Conservation (phyloP, 805 yeast species). For the Myxozyma monticola region DNA sequence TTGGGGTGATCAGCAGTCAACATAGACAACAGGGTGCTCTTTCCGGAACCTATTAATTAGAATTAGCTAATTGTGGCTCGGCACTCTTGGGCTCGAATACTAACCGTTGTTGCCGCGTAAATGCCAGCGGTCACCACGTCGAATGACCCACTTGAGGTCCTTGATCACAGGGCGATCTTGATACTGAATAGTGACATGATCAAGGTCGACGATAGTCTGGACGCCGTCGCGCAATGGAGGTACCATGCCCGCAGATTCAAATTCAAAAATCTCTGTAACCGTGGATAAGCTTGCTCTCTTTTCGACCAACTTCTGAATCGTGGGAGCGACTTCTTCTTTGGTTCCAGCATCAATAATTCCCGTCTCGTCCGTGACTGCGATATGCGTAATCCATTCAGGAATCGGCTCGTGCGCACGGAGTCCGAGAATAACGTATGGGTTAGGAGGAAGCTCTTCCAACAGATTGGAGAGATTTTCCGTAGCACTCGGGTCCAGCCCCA, state of each 20-base stretch:
- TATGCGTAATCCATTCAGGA: slow-evolving; percentile 78
- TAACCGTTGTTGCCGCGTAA: slow-evolving; percentile 80
- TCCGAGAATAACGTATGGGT: slow-evolving; percentile 68
- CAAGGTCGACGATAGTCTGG: slow-evolving; percentile 51
- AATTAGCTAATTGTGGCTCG: neutral
- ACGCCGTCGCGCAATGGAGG: slow-evolving; percentile 3
- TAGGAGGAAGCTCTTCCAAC: slow-evolving; percentile 46
- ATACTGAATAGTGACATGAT: slow-evolving; percentile 64
- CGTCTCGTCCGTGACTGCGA: slow-evolving; percentile 58
- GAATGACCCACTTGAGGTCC: slow-evolving; percentile 65
- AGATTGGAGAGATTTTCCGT: slow-evolving; percentile 58
- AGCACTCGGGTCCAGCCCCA: slow-evolving; percentile 84
- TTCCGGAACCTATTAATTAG: slow-evolving; percentile 54
- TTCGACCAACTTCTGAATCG: slow-evolving; percentile 30
- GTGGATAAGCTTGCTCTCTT: slow-evolving; percentile 13
- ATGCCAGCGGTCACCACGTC: slow-evolving; percentile 81
- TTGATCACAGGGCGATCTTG: slow-evolving; percentile 59
- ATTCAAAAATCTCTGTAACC: slow-evolving; percentile 11
- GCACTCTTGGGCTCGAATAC: neutral
- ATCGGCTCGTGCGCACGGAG: slow-evolving; percentile 70
- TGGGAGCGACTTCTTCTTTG: slow-evolving; percentile 34
- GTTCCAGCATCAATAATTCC: slow-evolving; percentile 58
- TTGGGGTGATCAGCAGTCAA: slow-evolving; percentile 96
- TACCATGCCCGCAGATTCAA: slow-evolving; percentile 3
- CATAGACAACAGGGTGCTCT: slow-evolving; percentile 80